Evolutionary conservation across 208 protist species (phyloP).

Genomic region (Plasmodiophora brassicae): DNA sequence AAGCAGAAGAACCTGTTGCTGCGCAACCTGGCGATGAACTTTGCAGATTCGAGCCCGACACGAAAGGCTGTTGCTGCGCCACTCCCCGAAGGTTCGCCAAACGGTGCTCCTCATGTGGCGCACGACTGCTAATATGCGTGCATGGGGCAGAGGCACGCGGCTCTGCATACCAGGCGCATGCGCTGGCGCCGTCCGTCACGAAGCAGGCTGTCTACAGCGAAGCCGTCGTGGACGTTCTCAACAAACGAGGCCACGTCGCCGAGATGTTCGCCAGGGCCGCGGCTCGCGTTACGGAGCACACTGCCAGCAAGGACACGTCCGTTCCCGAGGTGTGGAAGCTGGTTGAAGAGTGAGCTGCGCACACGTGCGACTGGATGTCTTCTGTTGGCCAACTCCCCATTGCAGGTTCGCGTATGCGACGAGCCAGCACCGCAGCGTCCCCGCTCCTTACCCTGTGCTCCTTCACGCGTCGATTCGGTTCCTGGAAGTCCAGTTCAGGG

Average conservation of each 20-base stretch:
- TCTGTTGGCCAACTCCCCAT: background rate
- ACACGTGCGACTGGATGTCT: background rate
- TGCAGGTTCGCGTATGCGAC: slow-evolving; percentile 17
- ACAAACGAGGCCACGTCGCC: background rate
- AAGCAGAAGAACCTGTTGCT: slow-evolving; percentile 9
- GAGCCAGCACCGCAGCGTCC: background rate
- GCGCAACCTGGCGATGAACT: background rate
- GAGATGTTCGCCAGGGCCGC: background rate
- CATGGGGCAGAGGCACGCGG: too few species aligned
- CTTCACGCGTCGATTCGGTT: background rate
- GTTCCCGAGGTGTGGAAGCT: slow-evolving; percentile 3
- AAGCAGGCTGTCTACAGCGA: background rate
- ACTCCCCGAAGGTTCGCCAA: background rate
- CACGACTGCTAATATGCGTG: too few species aligned
- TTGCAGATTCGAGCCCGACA: background rate
- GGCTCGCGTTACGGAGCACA: background rate
- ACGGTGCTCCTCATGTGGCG: too few species aligned
- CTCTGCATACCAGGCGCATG: too few species aligned
- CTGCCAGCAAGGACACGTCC: slow-evolving; percentile 2
- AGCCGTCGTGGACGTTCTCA: background rate
- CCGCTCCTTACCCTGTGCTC: background rate
- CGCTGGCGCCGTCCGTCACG: background rate
- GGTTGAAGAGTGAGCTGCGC: background rate
- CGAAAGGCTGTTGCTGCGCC: background rate
- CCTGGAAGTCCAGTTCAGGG: slow-evolving; percentile 16